Base-by-base conservation (phyloP, 2,329 filamentous ascomycete species). In the Emergomyces orientalis region DNA sequence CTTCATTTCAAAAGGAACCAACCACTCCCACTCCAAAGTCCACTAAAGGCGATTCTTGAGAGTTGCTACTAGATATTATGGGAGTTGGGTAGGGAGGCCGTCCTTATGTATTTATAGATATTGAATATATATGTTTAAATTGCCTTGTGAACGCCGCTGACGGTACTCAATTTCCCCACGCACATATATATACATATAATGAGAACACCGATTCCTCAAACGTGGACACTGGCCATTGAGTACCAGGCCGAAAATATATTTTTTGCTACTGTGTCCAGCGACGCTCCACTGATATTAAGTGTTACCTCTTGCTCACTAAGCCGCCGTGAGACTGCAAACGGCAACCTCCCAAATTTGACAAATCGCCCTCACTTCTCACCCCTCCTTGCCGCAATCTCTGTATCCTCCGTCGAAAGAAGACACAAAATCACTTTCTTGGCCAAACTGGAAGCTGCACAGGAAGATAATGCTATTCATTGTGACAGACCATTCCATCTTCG, bases 1-100 rank as follows among this genome's bases (percentile, higher is more conserved):
- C 56, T 43, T 59, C 56, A 17, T 59, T 45, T 47, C 56, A 59
- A 22, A 45, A 45, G 37, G 56, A 59, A 39, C 56, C 56, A 34
- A 59, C 56, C 22, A 30, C 25, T 14, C 56, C 56, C 8, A 47
- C 11, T 17, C 14, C 37, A 30, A 27, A n/a, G 11, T 27, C 56
- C 25, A 11, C 56, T 32, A 58, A 59, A 45, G 17, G 39, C 39
- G 30, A 45, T 25, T 47, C 56, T 19, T 59, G 25, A 45, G 25
- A 7, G 14, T 25, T 59, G 14, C 22, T 43, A 25, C 56, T 30
- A 45, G 14, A 14, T 45, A 45, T 47, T 32, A 27, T 41, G 19
- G n/a, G n/a, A 27, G 39, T 45, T 45, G 25, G 47, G 39, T 14
- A 5, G 39, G 39, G 32, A 8, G 19, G 51, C 7, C 17, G 17